Evolutionary conservation across 768 basidiomycete genomes (phyloP).

Genomic region (Antrodiella citrinella): DNA sequence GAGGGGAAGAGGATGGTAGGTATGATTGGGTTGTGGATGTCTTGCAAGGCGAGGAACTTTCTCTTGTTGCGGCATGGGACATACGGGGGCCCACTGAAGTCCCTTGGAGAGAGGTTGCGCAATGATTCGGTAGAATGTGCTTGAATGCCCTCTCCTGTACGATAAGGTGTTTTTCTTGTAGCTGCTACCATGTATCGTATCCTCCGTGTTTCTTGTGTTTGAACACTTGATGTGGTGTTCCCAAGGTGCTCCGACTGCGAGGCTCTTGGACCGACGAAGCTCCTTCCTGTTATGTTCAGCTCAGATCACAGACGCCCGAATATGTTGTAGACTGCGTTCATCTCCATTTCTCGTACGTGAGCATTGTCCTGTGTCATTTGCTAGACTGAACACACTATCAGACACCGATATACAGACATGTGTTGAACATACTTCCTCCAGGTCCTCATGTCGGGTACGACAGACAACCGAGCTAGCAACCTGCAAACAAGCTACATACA

Average conservation of each 20-base stretch:
- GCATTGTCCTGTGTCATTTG: not conserved
- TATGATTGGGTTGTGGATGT: constrained; percentile 47
- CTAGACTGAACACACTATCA: not conserved
- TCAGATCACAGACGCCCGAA: not conserved
- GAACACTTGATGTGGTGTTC: too few relatives aligned
- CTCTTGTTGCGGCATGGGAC: constrained; percentile 44
- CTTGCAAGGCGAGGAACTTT: constrained; percentile 33
- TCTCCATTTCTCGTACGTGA: not conserved
- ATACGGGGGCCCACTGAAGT: constrained; percentile 33
- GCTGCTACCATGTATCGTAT: too few relatives aligned
- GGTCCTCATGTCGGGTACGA: not conserved
- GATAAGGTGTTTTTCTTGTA: too few relatives aligned
- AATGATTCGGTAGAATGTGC: too few relatives aligned
- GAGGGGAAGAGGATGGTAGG: constrained; percentile 46
- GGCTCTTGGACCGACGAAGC: too few relatives aligned
- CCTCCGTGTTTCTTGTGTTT: too few relatives aligned
- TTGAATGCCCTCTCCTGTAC: not conserved
- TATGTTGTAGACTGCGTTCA: not conserved
- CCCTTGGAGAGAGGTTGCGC: constrained; percentile 17
- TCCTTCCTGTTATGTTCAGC: not conserved
- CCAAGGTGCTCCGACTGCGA: too few relatives aligned
- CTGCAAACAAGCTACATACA: not conserved
- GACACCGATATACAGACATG: not conserved
- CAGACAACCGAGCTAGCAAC: not conserved
- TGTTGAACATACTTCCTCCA: not conserved